These are phyloP conservation scores for Geopyxis carbonaria DNA, from an alignment of 495 filamentous ascomycete species.

Conservation along the genomic window DNA sequence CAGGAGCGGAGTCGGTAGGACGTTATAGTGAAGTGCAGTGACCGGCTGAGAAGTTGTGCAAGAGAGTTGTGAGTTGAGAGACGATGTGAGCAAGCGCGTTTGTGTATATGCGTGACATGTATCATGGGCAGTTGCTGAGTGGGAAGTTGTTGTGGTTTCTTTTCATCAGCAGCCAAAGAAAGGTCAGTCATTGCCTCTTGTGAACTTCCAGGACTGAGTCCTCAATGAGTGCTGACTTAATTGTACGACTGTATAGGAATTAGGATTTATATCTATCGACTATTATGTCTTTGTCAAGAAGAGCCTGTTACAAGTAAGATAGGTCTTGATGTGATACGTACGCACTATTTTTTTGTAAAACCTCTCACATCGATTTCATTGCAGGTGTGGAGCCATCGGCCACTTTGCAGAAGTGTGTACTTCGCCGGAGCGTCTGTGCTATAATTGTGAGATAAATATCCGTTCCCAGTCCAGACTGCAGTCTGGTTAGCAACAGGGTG, in stretches of 20 bases:
- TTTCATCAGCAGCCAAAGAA: too few relatives aligned
- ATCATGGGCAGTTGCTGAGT: conserved; percentile 7
- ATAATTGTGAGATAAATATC: conserved; percentile 57
- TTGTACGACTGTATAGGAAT: neutral
- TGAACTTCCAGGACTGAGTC: conserved; percentile 5
- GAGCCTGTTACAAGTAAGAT: conserved; percentile 96
- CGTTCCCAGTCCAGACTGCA: too few relatives aligned
- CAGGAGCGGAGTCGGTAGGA: conserved; percentile 8
- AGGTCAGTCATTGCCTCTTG: too few relatives aligned
- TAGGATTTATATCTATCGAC: conserved; percentile 8
- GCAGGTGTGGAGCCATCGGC: conserved; percentile 81
- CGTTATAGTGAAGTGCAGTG: conserved; percentile 2
- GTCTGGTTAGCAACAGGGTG: too few relatives aligned
- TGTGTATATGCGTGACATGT: neutral
- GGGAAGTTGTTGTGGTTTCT: conserved; percentile 3
- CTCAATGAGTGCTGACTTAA: conserved; percentile 6
- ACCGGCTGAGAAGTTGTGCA: conserved; percentile 1
- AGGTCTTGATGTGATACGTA: too few relatives aligned
- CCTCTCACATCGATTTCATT: conserved; percentile 1
- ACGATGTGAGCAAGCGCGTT: conserved; percentile 7
- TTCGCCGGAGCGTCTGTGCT: conserved; percentile 91
- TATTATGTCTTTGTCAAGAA: conserved; percentile 76
- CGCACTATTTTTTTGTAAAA: too few relatives aligned
- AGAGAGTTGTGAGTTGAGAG: conserved; percentile 7
- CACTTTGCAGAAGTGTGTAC: conserved; percentile 98